Percentiles rank a stretch among this genome's conserved stretches.
These are phyloP conservation scores for Aegilops tauschii DNA, from an alignment of 176 grass and related monocot species.

Conservation along the genomic window DNA sequence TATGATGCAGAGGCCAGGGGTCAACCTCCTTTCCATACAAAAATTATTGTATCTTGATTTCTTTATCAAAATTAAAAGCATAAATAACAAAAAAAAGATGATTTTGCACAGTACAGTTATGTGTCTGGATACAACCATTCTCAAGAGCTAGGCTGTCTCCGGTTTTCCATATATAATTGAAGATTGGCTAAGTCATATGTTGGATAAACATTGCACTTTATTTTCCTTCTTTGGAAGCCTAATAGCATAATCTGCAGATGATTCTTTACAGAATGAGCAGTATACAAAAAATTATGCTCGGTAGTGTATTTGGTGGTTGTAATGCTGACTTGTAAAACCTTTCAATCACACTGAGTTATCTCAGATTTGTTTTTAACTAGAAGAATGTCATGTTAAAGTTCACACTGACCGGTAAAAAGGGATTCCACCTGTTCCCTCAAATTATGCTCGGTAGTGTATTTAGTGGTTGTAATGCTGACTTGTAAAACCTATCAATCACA, in stretches of 20 bases:
- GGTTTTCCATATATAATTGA: neutral
- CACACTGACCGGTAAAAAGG: neutral
- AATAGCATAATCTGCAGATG: neutral
- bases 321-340: neutral
- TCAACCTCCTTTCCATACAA: neutral
- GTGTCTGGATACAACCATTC: conserved; percentile 2
- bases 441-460: neutral
- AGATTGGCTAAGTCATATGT: neutral
- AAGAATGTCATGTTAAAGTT: neutral
- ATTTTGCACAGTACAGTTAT: neutral
- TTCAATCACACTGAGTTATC: neutral
- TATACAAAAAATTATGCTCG: neutral
- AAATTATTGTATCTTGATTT: neutral
- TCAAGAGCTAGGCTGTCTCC: neutral
- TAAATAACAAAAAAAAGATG: neutral
- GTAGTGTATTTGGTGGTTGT: neutral
- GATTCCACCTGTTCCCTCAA: neutral
- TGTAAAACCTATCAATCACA: conserved; percentile 1
- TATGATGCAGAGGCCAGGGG: neutral
- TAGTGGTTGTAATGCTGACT: neutral
- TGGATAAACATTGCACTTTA: neutral
- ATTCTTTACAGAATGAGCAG: neutral
- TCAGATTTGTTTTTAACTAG: neutral
- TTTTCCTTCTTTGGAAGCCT: neutral
- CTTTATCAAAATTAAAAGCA: neutral